These are phyloP conservation scores for Sisymbrium altissimum DNA, from an alignment of 345 rosid species.

Conservation along the genomic window DNA sequence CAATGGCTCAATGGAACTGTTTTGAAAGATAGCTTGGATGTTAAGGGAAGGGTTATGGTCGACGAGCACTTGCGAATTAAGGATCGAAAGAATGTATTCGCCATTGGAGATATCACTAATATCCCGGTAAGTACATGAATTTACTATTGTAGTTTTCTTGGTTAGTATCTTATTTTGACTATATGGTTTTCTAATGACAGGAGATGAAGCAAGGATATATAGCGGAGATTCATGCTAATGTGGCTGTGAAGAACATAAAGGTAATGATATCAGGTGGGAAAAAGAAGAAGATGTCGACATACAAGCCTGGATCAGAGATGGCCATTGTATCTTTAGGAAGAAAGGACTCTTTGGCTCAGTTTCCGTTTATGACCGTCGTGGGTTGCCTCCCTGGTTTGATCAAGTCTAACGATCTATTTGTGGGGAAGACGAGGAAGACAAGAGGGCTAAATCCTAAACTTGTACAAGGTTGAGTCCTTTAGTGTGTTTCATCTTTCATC, in stretches of 20 bases:
- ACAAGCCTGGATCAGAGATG: slow-evolving; percentile 42
- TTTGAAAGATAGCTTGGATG: slow-evolving; percentile 54
- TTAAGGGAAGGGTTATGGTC: slow-evolving; percentile 62
- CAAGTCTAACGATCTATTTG: slow-evolving; percentile 72
- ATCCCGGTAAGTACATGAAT: slow-evolving; percentile 47
- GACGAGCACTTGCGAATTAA: slow-evolving; percentile 62
- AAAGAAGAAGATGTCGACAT: slow-evolving; percentile 50
- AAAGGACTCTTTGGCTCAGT: slow-evolving; percentile 67
- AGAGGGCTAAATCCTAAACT: slow-evolving; percentile 44
- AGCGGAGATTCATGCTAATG: slow-evolving; percentile 62
- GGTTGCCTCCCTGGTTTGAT: slow-evolving; percentile 80
- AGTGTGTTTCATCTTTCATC: neutral
- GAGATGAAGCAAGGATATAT: slow-evolving; percentile 78
- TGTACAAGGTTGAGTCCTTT: slow-evolving; percentile 6
- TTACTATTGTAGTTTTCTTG: neutral
- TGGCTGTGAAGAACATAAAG: slow-evolving; percentile 69
- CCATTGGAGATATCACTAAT: slow-evolving; percentile 76
- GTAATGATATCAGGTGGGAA: slow-evolving; percentile 47
- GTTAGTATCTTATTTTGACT: neutral
- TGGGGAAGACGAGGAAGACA: slow-evolving; percentile 66
- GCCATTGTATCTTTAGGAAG: slow-evolving; percentile 78
- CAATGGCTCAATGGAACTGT: slow-evolving; percentile 62
- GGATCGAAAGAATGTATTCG: slow-evolving; percentile 52
- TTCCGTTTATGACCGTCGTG: slow-evolving; percentile 53
- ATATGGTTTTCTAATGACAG: slow-evolving; percentile 33